A percentile compares a stretch with the other conserved stretches of the same genome.
Conservation (phyloP, 352 stramenopile genomes). For the Globisporangium cederbergense region DNA sequence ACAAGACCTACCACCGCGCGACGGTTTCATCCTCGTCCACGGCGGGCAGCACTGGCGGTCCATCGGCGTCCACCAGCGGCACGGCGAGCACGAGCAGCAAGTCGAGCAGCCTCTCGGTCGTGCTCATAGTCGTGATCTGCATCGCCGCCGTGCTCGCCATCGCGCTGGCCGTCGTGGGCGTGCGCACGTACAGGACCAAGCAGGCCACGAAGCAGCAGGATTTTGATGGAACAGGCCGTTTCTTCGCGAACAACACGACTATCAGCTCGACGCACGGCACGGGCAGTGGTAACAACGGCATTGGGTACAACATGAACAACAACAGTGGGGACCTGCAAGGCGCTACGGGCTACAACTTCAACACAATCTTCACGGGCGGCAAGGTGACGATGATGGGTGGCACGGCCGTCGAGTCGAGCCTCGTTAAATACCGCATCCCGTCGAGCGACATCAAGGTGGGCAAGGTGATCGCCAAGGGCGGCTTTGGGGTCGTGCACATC, state of each 20-base stretch:
- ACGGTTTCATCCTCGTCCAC: background rate
- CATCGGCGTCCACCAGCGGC: conserved; percentile 22
- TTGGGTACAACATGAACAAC: conserved; percentile 17
- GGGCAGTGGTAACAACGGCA: conserved; percentile 6
- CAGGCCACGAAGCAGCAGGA: conserved; percentile 24
- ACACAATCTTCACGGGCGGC: conserved; percentile 51
- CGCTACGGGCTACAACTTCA: conserved; percentile 31
- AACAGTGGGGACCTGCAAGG: conserved; percentile 14
- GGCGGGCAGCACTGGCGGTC: conserved; percentile 14
- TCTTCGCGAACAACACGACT: conserved; percentile 53
- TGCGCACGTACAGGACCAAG: conserved; percentile 40
- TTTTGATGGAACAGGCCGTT: conserved; percentile 27
- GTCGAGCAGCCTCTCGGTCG: conserved; percentile 33
- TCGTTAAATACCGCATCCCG: conserved; percentile 77
- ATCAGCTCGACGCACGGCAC: conserved; percentile 17
- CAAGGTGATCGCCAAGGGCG: conserved; percentile 64
- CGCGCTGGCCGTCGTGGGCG: conserved; percentile 47
- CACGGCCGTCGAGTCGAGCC: conserved; percentile 47
- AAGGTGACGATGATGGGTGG: conserved; percentile 58
- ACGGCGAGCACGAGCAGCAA: conserved; percentile 18
- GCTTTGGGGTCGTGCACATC: conserved; percentile 73
- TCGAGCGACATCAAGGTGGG: conserved; percentile 58
- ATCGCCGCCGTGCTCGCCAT: conserved; percentile 45
- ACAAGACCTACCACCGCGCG: conserved; percentile 32
- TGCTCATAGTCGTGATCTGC: conserved; percentile 58